A percentile compares a stretch with the other conserved stretches of the same genome.
phyloP scores from a whole-genome alignment of 2,329 filamentous ascomycete genomes.

The Diaporthe ampelina region DNA sequence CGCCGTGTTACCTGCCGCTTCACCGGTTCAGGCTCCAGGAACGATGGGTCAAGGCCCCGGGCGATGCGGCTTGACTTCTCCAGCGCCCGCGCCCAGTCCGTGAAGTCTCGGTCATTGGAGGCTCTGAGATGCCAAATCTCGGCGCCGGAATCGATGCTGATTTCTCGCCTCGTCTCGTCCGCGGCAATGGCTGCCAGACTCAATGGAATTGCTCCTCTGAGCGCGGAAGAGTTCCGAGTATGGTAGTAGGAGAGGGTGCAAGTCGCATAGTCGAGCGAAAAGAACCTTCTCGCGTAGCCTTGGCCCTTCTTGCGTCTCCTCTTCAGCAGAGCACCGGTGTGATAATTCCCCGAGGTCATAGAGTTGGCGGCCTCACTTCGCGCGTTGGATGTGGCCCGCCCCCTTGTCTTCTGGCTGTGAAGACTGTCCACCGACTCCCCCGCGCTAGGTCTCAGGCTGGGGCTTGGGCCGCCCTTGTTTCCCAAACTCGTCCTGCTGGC shows the following conservation, averaged over 20 bases:
- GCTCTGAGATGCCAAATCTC: conserved; percentile 97
- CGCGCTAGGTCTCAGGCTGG: conserved; percentile 58
- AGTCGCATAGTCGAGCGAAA: conserved; percentile 94
- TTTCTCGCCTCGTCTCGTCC: conserved; percentile 89
- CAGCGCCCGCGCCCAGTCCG: conserved; percentile 87
- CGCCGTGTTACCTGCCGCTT: conserved; percentile 41
- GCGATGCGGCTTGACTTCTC: conserved; percentile 83
- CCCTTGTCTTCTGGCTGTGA: conserved; percentile 61
- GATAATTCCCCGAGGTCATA: conserved; percentile 68
- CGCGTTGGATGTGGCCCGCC: conserved; percentile 64
- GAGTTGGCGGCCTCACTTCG: conserved; percentile 62
- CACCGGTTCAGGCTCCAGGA: conserved; percentile 45
- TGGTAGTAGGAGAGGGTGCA: conserved; percentile 98
- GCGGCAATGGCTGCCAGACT: conserved; percentile 92
- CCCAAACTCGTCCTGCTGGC: conserved; percentile 67
- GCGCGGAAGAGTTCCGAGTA: conserved; percentile 90
- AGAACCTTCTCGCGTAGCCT: conserved; percentile 92
- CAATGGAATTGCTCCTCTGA: conserved; percentile 92
- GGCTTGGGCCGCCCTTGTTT: conserved; percentile 58
- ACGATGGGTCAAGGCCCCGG: conserved; percentile 62
- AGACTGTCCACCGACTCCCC: conserved; percentile 74
- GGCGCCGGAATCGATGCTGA: conserved; percentile 95
- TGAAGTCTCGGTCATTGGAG: conserved; percentile 85
- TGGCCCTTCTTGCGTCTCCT: conserved; percentile 93
- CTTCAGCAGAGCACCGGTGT: conserved; percentile 90